Conservation (phyloP, 805 yeast genomes). For the Candida berthetii region DNA sequence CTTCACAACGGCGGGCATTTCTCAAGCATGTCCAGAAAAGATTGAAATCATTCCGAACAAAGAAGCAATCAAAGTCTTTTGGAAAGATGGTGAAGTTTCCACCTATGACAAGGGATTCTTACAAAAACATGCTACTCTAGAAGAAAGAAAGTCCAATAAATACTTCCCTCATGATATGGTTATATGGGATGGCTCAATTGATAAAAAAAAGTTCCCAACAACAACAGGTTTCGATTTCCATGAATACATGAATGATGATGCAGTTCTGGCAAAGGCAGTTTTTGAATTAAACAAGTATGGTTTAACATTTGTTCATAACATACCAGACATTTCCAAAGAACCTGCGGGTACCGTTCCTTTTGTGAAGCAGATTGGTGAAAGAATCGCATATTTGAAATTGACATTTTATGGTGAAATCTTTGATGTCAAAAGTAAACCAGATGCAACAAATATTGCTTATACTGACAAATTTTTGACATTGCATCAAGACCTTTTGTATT, state of each 20-base stretch:
- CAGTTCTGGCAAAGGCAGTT: constrained; percentile 29
- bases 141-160: constrained; percentile 22
- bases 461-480: constrained; percentile 59
- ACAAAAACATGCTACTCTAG: constrained; percentile 31
- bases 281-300: constrained; percentile 49
- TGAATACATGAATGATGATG: constrained; percentile 8
- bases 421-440: constrained; percentile 49
- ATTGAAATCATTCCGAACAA: constrained; percentile 27
- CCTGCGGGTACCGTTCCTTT: constrained; percentile 22
- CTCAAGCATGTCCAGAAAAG: constrained; percentile 24
- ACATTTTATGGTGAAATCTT: constrained; percentile 71
- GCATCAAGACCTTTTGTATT: constrained; percentile 73
- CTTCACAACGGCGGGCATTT: constrained; percentile 52
- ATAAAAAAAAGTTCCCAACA: constrained; percentile 11
- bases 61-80: constrained; percentile 32
- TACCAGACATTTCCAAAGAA: constrained; percentile 35
- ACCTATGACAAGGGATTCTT: constrained; percentile 42
- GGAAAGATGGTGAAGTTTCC: constrained; percentile 41
- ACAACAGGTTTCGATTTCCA: constrained; percentile 5
- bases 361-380: constrained; percentile 39
- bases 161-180: constrained; percentile 34
- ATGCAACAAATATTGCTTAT: constrained; percentile 66
- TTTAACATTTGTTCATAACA: constrained; percentile 42
- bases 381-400: constrained; percentile 61
- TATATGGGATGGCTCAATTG: constrained; percentile 32